Base-by-base conservation (phyloP, 163 green algal species). In the Volvox carteri region DNA sequence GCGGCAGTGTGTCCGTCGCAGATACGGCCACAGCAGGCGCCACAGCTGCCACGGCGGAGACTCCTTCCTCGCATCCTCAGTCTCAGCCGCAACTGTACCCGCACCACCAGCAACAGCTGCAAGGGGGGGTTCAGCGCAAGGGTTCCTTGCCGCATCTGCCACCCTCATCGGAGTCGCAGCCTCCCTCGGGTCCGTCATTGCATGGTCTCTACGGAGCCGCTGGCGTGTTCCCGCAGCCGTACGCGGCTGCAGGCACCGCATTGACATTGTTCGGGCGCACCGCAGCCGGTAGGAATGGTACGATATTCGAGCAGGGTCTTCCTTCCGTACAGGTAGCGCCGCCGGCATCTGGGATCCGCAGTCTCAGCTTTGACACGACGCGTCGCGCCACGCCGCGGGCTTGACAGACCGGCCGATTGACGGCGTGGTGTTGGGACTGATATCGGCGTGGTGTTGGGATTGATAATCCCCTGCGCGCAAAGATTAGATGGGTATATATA, bases 131-230 rank as follows among this genome's bases (percentile, higher is more conserved):
- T 19, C 78, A 86, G 35, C 58, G 58, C 9, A 68, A 48, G 12
- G 58, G n/a, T 44, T 77, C 78, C 19, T 41, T 86, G 0, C 78
- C 78, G 60, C 78, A 86, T 41, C 41, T 86, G 11, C 75, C 19
- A n/a, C 33, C 35, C 67, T 23, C 37, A 1, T 37, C 39, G 68
- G 35, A 77, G 33, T 35, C 37, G 28, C 68, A 77, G 28, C 33
- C 37, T 8, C 33, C 35, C 14, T 50, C 68, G 6, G 37, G 35
- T 5, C 2, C 37, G 50, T 16, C 37, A 28, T 11, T 28, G 28
- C n/a, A 73, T 28, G n/a, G 14, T 28, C 62, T 41, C 28, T 33
- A 73, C 62, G 62, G 62, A 4, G 4, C 25, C 62, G 23, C 62
- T 73, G 4, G 28, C 4, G 11, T 39, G 2, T 73, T 41, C n/a